Evolutionary conservation across 805 yeast species (phyloP), one percentile per base, ranked within the genome.

Genomic region (Sugiyamaella boreocaroliniensis): DNA sequence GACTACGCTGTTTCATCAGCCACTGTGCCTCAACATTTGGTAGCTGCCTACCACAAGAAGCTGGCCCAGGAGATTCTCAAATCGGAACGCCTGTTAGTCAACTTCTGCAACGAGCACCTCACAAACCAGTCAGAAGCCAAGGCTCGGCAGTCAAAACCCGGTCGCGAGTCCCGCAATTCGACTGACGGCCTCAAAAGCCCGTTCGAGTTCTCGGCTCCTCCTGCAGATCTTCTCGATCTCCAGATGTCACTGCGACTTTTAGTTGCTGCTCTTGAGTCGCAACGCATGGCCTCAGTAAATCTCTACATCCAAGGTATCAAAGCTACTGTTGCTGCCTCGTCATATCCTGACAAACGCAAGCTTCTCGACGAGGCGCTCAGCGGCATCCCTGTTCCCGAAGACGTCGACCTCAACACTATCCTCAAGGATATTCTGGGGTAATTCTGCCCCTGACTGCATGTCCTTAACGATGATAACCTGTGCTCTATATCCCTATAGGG

Each of bases 221-320:
- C 45, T 9, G 9, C 53, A 5, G 53, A 50, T 19, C 43, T 57
- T 11, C 50, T 56, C 20, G 57, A 47, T 42, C 58, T 50, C 41
- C 64, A 50, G 50, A 42, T 61, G 49, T 55, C 64, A 18, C 51
- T 61, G 15, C 53, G 60, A 9, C 55, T 61, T 12, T 44, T 61
- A 10, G 49, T 58, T n/a, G 46, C 62, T 8, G 63, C 60, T 1
- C 49, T 59, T 20, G 53, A 56, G 19, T n/a, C 43, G 19, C 37
- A 32, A 9, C 37, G 37, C 37, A 32, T 32, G 37, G 37, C 37
- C 11, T 12, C 19, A 48, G 51, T 49, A 49, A 61, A 15, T 48
- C 54, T 16, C 62, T 68, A 67, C 48, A 53, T 61, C 14, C 54
- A 61, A 47, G 54, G 56, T 1, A 55, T 57, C 45, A 51, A 52